phyloP scores from a whole-genome alignment of 805 yeast species.

The Debaryomyces hansenii region DNA sequence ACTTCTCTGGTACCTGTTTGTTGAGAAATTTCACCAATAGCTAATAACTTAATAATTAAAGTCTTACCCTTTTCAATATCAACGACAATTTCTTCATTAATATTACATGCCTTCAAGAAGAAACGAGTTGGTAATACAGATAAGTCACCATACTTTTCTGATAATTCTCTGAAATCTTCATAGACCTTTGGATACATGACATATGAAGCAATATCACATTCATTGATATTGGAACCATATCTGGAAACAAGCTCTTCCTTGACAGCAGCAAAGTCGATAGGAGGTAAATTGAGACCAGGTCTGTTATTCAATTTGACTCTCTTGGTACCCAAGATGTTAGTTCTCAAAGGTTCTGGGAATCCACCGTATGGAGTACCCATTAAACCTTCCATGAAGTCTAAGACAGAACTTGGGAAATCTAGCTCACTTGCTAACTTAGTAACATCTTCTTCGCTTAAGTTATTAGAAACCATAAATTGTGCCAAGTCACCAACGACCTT shows the following conservation, averaged over 20 bases:
- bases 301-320: constrained; percentile 85
- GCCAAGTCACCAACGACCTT: constrained; percentile 99
- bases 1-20: constrained; percentile 94
- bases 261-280: constrained; percentile 74
- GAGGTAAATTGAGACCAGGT: constrained; percentile 89
- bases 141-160: constrained; percentile 84
- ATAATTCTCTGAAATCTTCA: constrained; percentile 76
- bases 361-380: constrained; percentile 99
- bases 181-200: constrained; percentile 98
- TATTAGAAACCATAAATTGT: constrained; percentile 98
- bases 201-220: constrained; percentile 90
- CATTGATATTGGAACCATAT: constrained; percentile 72
- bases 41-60: constrained; percentile 85
- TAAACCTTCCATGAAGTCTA: constrained; percentile 98
- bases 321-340: constrained; percentile 87
- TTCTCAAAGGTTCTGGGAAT: constrained; percentile 98
- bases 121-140: constrained; percentile 91
- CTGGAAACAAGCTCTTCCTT: constrained; percentile 72
- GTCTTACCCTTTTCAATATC: constrained; percentile 95
- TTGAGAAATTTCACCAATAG: constrained; percentile 83
- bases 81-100: constrained; percentile 86
- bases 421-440: constrained; percentile 81
- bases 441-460: constrained; percentile 82
- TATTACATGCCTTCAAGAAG: constrained; percentile 83
- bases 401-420: constrained; percentile 98